A percentile compares a stretch with the other conserved stretches of the same genome.
Conservation (phyloP, 2,329 filamentous ascomycete species). For the Stylonectria norvegica region DNA sequence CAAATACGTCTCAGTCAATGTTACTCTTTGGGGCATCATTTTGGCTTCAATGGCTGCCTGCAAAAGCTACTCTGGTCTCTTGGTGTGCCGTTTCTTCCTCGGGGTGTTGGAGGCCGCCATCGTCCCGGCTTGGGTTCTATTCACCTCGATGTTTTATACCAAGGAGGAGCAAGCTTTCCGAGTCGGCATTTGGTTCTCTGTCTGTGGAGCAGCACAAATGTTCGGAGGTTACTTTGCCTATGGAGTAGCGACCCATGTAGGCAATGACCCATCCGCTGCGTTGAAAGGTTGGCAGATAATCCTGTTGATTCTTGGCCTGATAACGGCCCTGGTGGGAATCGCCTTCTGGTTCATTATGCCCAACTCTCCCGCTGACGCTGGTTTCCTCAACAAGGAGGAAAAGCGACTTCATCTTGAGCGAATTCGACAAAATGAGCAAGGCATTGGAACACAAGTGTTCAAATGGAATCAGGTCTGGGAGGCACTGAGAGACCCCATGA, state of each 20-base stretch:
- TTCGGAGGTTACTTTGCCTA: slow-evolving; percentile 23
- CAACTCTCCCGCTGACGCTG: slow-evolving; percentile 10
- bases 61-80: slow-evolving; percentile 12
- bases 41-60: slow-evolving; percentile 15
- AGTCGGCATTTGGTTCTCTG: slow-evolving; percentile 20
- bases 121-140: slow-evolving; percentile 14
- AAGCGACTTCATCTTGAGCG: slow-evolving; percentile 11
- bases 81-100: slow-evolving; percentile 16
- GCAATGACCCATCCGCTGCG: slow-evolving; percentile 10
- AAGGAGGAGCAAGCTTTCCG: slow-evolving; percentile 20
- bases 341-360: slow-evolving; percentile 16
- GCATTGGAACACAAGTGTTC: slow-evolving; percentile 16
- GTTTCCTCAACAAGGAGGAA: slow-evolving; percentile 8
- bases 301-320: slow-evolving; percentile 12
- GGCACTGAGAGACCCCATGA: slow-evolving; percentile 16
- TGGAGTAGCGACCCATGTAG: slow-evolving; percentile 16
- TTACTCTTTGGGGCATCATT: slow-evolving; percentile 33
- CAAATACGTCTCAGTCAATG: slow-evolving; percentile 35
- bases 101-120: slow-evolving; percentile 14
- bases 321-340: slow-evolving; percentile 7
- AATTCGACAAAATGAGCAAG: slow-evolving; percentile 15
- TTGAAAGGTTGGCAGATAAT: slow-evolving; percentile 15
- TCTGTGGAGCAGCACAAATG: slow-evolving; percentile 18
- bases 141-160: slow-evolving; percentile 21
- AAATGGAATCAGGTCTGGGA: slow-evolving; percentile 18